Evolutionary conservation across 805 yeast species (phyloP).

Genomic region (Suhomyces sp.): DNA sequence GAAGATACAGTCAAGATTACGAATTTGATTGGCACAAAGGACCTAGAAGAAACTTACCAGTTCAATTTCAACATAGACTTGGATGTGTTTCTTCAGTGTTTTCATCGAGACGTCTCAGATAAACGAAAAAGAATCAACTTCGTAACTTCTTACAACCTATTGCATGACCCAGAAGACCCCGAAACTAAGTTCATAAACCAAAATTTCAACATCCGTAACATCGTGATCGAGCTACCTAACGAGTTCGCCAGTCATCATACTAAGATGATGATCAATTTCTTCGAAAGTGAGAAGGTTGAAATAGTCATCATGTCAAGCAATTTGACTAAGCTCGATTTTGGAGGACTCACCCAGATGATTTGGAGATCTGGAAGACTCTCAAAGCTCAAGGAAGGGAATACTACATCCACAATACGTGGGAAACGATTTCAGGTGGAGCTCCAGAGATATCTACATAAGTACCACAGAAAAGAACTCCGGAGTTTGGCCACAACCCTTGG

Average conservation of each 20-base stretch:
- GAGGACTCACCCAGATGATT: conserved; percentile 60
- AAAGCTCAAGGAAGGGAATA: conserved; percentile 5
- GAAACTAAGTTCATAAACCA: conserved; percentile 13
- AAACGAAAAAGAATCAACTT: conserved; percentile 25
- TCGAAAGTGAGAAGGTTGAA: conserved; percentile 44
- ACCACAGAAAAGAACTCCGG: conserved; percentile 30
- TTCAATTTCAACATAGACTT: conserved; percentile 51
- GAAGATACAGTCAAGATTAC: conserved; percentile 26
- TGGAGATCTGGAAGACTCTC: conserved; percentile 57
- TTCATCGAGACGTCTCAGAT: conserved; percentile 24
- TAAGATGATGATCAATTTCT: conserved; percentile 63
- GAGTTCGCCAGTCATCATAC: conserved; percentile 58
- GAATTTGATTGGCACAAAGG: conserved; percentile 30
- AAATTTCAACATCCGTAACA: conserved; percentile 25
- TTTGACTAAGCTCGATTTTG: conserved; percentile 53
- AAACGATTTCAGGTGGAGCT: conserved; percentile 36
- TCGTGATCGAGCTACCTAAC: conserved; percentile 34
- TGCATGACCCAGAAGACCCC: conserved; percentile 9
- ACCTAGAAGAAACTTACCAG: conserved; percentile 38
- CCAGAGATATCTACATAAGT: conserved; percentile 43
- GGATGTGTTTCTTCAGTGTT: conserved; percentile 33
- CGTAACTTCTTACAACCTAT: conserved; percentile 27
- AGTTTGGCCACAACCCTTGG: conserved; percentile 28
- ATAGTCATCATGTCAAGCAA: conserved; percentile 62
- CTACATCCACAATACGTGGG: not conserved